A percentile compares a stretch with the other conserved stretches of the same genome.
Evolutionary conservation across 441 rosid genomes (phyloP).

Genomic region (Erodium moschatum): DNA sequence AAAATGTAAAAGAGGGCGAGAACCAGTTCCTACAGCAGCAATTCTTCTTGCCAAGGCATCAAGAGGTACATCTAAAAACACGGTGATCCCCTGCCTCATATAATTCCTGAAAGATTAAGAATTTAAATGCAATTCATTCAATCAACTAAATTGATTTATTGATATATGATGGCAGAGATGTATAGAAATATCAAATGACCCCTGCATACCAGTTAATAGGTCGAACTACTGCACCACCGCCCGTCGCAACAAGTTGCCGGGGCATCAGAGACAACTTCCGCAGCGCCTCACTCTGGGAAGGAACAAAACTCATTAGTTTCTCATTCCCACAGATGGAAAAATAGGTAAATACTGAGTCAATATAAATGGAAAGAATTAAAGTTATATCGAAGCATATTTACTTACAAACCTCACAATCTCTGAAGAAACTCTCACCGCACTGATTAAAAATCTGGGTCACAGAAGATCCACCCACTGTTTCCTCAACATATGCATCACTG

Average conservation of each 20-base stretch:
- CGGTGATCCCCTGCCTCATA: conserved; percentile 32
- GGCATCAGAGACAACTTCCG: conserved; percentile 27
- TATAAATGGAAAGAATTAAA: neutral
- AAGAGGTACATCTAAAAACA: conserved; percentile 35
- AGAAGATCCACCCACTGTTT: conserved; percentile 26
- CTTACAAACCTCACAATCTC: conserved; percentile 38
- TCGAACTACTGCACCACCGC: conserved; percentile 40
- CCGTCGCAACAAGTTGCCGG: conserved; percentile 40
- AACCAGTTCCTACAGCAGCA: conserved; percentile 39
- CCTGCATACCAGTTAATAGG: conserved; percentile 37
- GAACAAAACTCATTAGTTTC: conserved; percentile 12
- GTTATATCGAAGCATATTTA: neutral
- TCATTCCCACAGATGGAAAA: neutral
- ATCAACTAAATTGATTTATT: neutral
- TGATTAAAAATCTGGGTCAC: conserved; percentile 35
- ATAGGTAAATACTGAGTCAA: neutral
- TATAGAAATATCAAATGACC: neutral
- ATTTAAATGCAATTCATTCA: neutral
- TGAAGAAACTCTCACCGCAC: conserved; percentile 34
- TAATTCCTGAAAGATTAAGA: conserved; percentile 27
- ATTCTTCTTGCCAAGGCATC: conserved; percentile 42
- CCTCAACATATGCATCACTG: conserved; percentile 38
- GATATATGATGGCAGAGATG: neutral
- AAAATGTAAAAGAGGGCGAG: conserved; percentile 32
- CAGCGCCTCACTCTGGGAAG: conserved; percentile 35